A percentile compares a stretch with the other conserved stretches of the same genome.
phyloP scores from a whole-genome alignment of 176 grass and related monocot species.

The Carex littledalei region DNA sequence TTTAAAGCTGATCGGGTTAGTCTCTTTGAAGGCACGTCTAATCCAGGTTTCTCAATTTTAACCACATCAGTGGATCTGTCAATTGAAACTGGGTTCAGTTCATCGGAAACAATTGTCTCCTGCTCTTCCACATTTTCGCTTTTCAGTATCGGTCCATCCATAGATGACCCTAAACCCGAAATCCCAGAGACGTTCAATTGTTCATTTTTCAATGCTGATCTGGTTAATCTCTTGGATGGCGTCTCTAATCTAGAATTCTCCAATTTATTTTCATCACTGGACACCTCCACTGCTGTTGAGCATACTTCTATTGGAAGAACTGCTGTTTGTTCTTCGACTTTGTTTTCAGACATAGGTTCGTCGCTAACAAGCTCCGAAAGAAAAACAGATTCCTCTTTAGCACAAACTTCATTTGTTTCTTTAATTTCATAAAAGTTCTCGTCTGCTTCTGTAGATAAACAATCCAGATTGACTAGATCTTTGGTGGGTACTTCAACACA shows the following conservation, averaged over 20 bases:
- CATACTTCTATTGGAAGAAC: conserved; percentile 7
- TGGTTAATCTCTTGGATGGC: background rate
- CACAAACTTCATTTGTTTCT: background rate
- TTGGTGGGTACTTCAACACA: background rate
- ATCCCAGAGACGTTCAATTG: background rate
- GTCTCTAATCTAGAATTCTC: background rate
- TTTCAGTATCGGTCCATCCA: background rate
- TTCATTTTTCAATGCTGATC: conserved; percentile 10
- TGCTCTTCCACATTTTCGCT: background rate
- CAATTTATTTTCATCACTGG: background rate
- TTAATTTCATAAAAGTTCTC: background rate
- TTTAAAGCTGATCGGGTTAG: conserved; percentile 12
- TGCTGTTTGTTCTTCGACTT: background rate
- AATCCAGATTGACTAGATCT: background rate
- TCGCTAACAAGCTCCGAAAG: background rate
- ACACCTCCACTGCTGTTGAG: background rate
- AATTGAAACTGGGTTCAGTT: background rate
- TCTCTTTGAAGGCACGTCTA: background rate
- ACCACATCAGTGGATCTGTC: background rate
- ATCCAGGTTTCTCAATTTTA: background rate
- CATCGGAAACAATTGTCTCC: background rate
- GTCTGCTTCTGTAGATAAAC: background rate
- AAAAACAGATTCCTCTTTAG: background rate
- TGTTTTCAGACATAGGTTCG: background rate
- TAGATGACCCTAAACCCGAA: background rate